Conservation (phyloP, 768 basidiomycete genomes). For the Boletus rubroflammeus region DNA sequence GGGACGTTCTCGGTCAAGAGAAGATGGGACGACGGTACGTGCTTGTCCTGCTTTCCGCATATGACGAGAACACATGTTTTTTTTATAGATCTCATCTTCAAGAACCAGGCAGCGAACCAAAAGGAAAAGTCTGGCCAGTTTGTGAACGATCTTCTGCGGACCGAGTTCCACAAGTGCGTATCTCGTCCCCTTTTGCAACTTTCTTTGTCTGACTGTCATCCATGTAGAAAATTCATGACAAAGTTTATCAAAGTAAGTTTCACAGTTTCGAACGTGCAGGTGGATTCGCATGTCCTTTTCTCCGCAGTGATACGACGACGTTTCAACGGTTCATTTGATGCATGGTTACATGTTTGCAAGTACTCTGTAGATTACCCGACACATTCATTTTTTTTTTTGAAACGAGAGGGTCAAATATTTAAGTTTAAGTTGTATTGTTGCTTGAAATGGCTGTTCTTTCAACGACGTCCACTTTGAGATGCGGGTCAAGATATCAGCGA, state of each 20-base stretch:
- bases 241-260: constrained; percentile 78
- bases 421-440: no score
- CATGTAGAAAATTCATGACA: constrained; percentile 80
- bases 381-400: no score
- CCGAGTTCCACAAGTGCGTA: constrained; percentile 88
- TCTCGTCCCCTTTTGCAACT: background rate
- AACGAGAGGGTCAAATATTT: no score
- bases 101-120: constrained; percentile 85
- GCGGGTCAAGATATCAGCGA: constrained; percentile 51
- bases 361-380: background rate
- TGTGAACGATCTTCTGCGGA: constrained; percentile 92
- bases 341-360: background rate
- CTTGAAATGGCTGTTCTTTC: background rate
- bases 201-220: constrained; percentile 9
- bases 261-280: background rate
- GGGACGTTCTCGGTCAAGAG: constrained; percentile 90
- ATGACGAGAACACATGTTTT: background rate
- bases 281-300: background rate
- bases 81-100: constrained; percentile 97
- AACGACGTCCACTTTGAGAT: constrained; percentile 15
- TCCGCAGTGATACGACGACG: constrained; percentile 6
- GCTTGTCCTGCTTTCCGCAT: background rate
- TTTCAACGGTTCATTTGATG: background rate
- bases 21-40: constrained; percentile 91
- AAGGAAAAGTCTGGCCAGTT: constrained; percentile 72